phyloP scores from a whole-genome alignment of 306 rosid species.

The Psophocarpus tetragonolobus region DNA sequence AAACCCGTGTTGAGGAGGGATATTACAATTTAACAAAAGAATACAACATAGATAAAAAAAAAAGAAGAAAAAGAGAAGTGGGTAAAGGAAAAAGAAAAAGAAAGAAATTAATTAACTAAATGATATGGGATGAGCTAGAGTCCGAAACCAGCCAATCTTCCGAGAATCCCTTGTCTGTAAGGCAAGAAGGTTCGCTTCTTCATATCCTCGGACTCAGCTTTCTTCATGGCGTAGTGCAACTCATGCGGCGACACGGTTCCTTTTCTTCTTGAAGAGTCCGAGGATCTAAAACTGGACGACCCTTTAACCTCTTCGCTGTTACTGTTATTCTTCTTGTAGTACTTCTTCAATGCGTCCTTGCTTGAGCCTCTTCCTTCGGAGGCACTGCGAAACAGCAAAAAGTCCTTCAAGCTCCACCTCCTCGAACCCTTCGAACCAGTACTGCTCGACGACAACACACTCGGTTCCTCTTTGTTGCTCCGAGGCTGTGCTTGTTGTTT shows the following conservation, averaged over 20 bases:
- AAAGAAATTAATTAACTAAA: no score
- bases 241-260: conserved; percentile 68
- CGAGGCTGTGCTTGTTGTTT: conserved; percentile 28
- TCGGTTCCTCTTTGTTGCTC: conserved; percentile 17
- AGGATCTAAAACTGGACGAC: conserved; percentile 55
- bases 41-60: no score
- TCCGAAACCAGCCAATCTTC: conserved; percentile 75
- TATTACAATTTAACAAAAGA: conserved; percentile 33
- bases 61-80: neutral
- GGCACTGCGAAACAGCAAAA: conserved; percentile 79
- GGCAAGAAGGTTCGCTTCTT: conserved; percentile 92
- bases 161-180: conserved; percentile 79
- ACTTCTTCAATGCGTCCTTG: conserved; percentile 64
- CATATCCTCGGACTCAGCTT: conserved; percentile 67
- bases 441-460: neutral
- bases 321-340: conserved; percentile 38
- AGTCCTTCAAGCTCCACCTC: conserved; percentile 78
- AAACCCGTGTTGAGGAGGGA: neutral
- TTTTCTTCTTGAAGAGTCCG: conserved; percentile 41
- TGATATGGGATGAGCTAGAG: no score
- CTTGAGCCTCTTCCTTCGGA: conserved; percentile 81
- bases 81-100: neutral
- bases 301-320: conserved; percentile 52
- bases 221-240: conserved; percentile 70
- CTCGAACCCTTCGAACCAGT: conserved; percentile 50